A percentile compares a stretch with the other conserved stretches of the same genome.
Conservation (phyloP, 2,329 filamentous ascomycete species). For the Fulvia fulva region DNA sequence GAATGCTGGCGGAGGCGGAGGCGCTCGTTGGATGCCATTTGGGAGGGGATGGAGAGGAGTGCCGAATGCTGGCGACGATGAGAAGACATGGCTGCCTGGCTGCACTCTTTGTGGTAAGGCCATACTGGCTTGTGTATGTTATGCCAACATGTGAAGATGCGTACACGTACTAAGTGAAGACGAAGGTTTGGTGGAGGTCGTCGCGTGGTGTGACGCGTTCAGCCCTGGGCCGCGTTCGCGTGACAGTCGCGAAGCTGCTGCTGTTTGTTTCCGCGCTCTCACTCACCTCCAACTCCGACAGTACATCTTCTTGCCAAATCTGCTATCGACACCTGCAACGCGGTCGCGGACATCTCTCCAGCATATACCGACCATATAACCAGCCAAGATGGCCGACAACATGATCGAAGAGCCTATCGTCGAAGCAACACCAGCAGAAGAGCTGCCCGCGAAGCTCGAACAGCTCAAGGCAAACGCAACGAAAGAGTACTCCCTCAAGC, state of each 20-base stretch:
- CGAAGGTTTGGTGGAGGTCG: background rate
- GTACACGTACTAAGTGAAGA: background rate
- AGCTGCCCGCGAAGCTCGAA: conserved; percentile 38
- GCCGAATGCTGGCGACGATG: conserved; percentile 84
- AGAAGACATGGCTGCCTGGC: conserved; percentile 46
- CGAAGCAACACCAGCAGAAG: conserved; percentile 3
- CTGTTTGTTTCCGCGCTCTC: background rate
- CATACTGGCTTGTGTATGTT: conserved; percentile 9
- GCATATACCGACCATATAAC: background rate
- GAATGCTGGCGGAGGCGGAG: conserved; percentile 49
- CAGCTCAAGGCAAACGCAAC: conserved; percentile 77
- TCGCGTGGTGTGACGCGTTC: background rate
- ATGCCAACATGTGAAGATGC: background rate
- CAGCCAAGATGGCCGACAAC: conserved; percentile 2
- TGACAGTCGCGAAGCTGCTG: background rate
- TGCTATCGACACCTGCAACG: background rate
- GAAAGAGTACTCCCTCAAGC: conserved; percentile 82
- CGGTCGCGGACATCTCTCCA: background rate
- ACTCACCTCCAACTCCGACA: background rate
- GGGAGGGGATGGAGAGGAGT: conserved; percentile 75
- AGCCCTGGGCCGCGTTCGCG: background rate
- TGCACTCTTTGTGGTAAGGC: conserved; percentile 8
- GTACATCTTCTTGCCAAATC: background rate
- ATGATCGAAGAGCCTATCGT: background rate
- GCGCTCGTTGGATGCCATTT: conserved; percentile 29